Conservation (phyloP, 495 filamentous ascomycete genomes). For the Lasiosphaeria hispida region DNA sequence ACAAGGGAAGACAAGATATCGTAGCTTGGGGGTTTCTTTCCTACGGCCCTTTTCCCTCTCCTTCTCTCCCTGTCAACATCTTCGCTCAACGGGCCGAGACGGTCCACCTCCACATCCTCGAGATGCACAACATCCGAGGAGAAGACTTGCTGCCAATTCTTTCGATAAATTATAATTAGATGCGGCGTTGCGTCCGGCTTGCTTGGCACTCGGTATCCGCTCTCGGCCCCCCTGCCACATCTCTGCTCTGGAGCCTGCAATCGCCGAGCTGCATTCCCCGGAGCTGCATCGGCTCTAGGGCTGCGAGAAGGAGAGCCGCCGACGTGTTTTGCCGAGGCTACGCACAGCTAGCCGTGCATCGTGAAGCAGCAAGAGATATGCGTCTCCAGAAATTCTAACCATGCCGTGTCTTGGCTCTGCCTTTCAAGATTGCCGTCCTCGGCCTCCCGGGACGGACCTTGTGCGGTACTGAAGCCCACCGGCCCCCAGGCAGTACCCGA, state of each 20-base stretch:
- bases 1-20: too few species aligned
- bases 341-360: neutral
- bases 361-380: neutral
- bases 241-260: too few species aligned
- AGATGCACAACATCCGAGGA: conserved; percentile 4
- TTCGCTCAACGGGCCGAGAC: conserved; percentile 1
- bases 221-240: too few species aligned
- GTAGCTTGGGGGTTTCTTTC: too few species aligned
- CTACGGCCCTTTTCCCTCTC: too few species aligned
- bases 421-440: too few species aligned
- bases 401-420: too few species aligned
- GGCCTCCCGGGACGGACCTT: too few species aligned
- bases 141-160: neutral
- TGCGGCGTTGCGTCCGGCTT: neutral
- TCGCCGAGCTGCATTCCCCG: too few species aligned
- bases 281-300: too few species aligned
- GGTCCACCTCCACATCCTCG: neutral
- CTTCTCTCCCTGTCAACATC: neutral
- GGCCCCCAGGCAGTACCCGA: neutral
- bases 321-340: neutral
- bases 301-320: neutral
- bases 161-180: neutral
- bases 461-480: too few species aligned
- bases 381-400: neutral
- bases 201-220: neutral